A percentile compares a stretch with the other conserved stretches of the same genome.
Evolutionary conservation across 768 basidiomycete species (phyloP).

Genomic region (Phanerodontia chrysosporium): DNA sequence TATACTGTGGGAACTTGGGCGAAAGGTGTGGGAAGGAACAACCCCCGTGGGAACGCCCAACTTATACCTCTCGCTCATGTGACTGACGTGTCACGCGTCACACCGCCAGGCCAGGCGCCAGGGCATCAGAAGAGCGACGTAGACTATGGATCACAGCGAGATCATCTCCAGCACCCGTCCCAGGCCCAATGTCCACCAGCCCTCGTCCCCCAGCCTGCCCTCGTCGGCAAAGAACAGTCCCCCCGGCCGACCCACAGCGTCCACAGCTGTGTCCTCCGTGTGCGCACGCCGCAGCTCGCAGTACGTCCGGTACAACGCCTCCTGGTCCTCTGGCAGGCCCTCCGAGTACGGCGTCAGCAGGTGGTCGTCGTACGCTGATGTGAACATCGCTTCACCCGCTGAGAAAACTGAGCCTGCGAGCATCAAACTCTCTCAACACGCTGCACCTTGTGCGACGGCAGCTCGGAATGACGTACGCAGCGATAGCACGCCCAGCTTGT

Average conservation of each 20-base stretch:
- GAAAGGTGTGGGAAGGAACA: conserved; percentile 14
- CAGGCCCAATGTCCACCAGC: conserved; percentile 20
- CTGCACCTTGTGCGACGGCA: neutral
- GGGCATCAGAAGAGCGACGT: neutral
- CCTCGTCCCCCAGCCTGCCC: conserved; percentile 8
- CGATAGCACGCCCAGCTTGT: conserved; percentile 47
- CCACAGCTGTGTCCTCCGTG: conserved; percentile 13
- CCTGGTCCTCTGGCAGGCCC: conserved; percentile 34
- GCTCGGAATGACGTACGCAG: conserved; percentile 23
- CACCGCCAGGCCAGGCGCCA: neutral
- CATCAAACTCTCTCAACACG: neutral
- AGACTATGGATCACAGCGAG: neutral
- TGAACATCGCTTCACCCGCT: neutral
- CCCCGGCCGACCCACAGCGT: conserved; percentile 9
- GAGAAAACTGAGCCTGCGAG: conserved; percentile 7
- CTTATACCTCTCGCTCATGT: conserved; percentile 11
- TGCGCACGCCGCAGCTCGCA: conserved; percentile 29
- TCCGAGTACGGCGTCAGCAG: conserved; percentile 31
- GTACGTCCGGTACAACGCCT: conserved; percentile 32
- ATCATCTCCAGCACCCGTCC: conserved; percentile 17
- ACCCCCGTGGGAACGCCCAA: conserved; percentile 7
- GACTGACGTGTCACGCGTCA: neutral
- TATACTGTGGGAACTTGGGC: conserved; percentile 13
- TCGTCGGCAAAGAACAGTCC: conserved; percentile 8
- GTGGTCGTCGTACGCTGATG: conserved; percentile 13